Base-by-base conservation (phyloP, 2,329 filamentous ascomycete genomes). In the Penicillium sp. region DNA sequence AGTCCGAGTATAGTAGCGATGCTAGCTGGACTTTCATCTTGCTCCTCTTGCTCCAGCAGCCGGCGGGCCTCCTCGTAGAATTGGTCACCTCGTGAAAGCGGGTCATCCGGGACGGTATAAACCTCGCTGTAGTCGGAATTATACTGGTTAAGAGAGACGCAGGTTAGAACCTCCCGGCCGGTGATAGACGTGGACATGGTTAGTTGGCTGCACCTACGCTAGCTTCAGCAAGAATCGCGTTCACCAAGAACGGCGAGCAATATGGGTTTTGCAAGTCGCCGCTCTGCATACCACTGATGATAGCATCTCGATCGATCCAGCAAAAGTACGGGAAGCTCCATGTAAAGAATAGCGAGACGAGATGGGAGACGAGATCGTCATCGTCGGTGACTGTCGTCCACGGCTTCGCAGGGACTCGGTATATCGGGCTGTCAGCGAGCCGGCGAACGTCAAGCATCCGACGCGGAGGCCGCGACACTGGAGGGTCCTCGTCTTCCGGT, bases 191-290 rank as follows among this genome's bases (percentile, higher is more conserved):
- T 23, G 35, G 45, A 47, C n/a, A 15, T 7, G 21, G 31, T 52
- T 35, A 57, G 3, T 26, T 26, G 26, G 3, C 45, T 17, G 13
- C 35, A 70, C 73, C 61, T 67, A 75, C 74, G 67, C 74, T 73
- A 38, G 73, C 71, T 55, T 74, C 70, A 13, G 71, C 65, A 1
- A 76, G 65, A 26, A 77, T 73, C n/a, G 69, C 67, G 61, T 77
- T 77, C 29, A 76, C 75, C 47, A 77, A 64, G 48, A 74, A 76
- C 2, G 74, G 70, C 1, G 74, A 73, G 63, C 75, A 77, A 54
- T 71, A 76, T 9, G 51, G 63, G 9, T 67, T 70, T 6, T 71
- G 48, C 21, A 73, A 26, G 21, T 72, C 56, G 7, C 70, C 69
- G 6, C 62, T 50, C 56, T 66, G 64, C 74, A 75, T 75, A 21